These are phyloP conservation scores for Xylariales sp. DNA, from an alignment of 2,329 filamentous ascomycete genomes.

Conservation along the genomic window DNA sequence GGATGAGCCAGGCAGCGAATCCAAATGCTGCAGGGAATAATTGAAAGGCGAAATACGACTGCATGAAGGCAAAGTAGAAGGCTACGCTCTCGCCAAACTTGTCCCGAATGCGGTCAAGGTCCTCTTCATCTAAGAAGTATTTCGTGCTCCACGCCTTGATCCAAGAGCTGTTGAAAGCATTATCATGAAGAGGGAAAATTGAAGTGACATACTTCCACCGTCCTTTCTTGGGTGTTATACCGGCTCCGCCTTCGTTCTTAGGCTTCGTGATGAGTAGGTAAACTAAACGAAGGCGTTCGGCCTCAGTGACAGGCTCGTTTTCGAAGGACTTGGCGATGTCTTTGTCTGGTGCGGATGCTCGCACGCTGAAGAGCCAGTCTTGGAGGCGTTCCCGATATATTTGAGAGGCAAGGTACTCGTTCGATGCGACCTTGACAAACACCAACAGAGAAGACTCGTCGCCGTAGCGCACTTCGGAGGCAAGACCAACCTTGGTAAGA, in stretches of 20 bases:
- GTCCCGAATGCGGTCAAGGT: constrained; percentile 80
- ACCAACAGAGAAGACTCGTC: constrained; percentile 80
- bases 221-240: constrained; percentile 75
- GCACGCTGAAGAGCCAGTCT: constrained; percentile 93
- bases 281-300: constrained; percentile 87
- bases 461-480: constrained; percentile 87
- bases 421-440: constrained; percentile 83
- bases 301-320: constrained; percentile 82
- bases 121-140: constrained; percentile 71
- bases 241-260: constrained; percentile 79
- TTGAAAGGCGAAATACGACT: constrained; percentile 89
- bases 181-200: constrained; percentile 84
- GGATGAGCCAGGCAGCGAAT: constrained; percentile 79
- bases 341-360: constrained; percentile 78
- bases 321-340: constrained; percentile 76
- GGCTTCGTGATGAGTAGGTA: constrained; percentile 85
- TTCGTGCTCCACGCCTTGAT: constrained; percentile 80
- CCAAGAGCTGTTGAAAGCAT: constrained; percentile 78
- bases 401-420: constrained; percentile 79
- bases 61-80: constrained; percentile 95
- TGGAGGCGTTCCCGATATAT: constrained; percentile 88
- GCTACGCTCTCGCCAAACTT: constrained; percentile 86
- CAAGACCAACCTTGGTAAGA: constrained; percentile 82
- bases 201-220: constrained; percentile 79
- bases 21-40: constrained; percentile 85